Percentiles rank a stretch among this genome's conserved stretches.
phyloP scores from a whole-genome alignment of 768 basidiomycete species.

The Rhizopogon vulgaris region DNA sequence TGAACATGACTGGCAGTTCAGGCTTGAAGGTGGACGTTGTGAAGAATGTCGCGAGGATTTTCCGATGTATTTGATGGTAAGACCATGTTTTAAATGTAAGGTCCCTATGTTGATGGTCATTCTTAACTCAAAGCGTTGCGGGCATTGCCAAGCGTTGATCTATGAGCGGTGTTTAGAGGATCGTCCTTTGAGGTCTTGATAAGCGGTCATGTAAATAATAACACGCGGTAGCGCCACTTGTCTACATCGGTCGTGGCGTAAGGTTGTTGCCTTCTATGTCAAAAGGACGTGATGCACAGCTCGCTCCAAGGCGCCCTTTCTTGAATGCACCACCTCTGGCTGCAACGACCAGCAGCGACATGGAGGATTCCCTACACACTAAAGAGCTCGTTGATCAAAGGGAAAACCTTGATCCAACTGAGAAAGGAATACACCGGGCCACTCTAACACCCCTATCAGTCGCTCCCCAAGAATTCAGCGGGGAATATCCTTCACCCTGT shows the following conservation, averaged over 20 bases:
- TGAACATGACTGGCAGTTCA: conserved; percentile 38
- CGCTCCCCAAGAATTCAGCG: neutral
- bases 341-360: neutral
- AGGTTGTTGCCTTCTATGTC: neutral
- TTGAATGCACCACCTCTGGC: neutral
- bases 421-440: neutral
- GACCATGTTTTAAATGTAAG: conserved; percentile 7
- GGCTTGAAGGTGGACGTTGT: conserved; percentile 37
- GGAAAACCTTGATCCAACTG: neutral
- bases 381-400: neutral
- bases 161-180: conserved; percentile 24
- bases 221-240: neutral
- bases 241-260: neutral
- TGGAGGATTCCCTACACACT: neutral
- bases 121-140: conserved; percentile 15
- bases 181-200: neutral
- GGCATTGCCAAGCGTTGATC: conserved; percentile 15
- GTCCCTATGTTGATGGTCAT: neutral
- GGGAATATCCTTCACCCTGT: neutral
- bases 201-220: no score
- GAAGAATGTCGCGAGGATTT: conserved; percentile 39
- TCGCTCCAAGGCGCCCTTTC: neutral
- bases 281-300: neutral
- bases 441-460: neutral
- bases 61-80: conserved; percentile 40